Evolutionary conservation across 768 basidiomycete species (phyloP), one percentile per base, ranked within the genome.

Genomic region (Candolleomyces eurysporus): DNA sequence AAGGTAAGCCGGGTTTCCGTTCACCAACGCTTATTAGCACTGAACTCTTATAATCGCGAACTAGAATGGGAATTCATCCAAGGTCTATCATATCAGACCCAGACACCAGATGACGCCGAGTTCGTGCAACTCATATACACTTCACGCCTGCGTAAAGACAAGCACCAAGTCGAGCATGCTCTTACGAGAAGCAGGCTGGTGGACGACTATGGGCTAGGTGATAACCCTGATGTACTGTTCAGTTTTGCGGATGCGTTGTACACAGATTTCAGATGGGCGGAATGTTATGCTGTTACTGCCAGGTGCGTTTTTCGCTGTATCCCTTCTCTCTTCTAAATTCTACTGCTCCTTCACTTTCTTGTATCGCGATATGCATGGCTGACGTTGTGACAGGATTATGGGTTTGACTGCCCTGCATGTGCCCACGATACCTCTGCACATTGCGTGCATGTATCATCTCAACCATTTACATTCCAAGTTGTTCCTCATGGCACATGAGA

Each of bases 401-500:
- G 84, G 86, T 16, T 79, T 92, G 10, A 88, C 92, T n/a, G 83
- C 90, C 1, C 86, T 93, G 46, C 97, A 99, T 71, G 86, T 88
- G 32, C 84, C 90, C 7, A 93, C 96, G 1, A 89, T 98, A 77
- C 94, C 96, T 0, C 72, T 98, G 61, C 96, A 99, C 70, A 89
- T 99, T 39, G 95, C 96, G 4, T 98, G 96, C 83, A 96, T 98
- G 93, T 92, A 96, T 70, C 96, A 99, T 73, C 81, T 98, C 19
- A 85, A 89, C 26, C 89, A 96, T 71, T 78, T 98, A 11, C 92
- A 96, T 67, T 95, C 96, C 3, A 90, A 90, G 66, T 84, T 99
- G 6, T 99, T 98, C 77, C 90, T 99, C 63, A 83, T 98, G 43
- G 97, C 97, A 0, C 97, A 98, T 68, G 93, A 97, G 69, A 84